These are phyloP conservation scores for Podospora sp. DNA, from an alignment of 495 filamentous ascomycete species.

Conservation along the genomic window DNA sequence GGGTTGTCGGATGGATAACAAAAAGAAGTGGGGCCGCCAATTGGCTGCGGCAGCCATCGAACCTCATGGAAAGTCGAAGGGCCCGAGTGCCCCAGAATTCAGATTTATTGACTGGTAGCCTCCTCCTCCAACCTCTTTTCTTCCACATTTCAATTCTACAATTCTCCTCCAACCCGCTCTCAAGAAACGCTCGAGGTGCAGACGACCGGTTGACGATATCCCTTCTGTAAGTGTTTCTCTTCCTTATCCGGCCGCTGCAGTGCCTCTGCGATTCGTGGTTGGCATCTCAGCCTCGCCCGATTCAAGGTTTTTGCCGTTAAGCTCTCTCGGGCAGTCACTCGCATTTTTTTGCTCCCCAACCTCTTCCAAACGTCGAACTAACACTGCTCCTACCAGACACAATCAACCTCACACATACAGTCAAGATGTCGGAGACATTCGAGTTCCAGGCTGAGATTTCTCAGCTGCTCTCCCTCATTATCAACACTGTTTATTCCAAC, in stretches of 20 bases:
- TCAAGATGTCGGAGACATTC: conserved; percentile 90
- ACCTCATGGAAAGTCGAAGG: conserved; percentile 1
- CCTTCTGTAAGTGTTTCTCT: background rate
- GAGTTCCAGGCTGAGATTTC: conserved; percentile 99
- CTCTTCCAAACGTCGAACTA: background rate
- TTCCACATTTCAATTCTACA: background rate
- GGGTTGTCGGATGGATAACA: background rate
- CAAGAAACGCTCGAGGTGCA: background rate
- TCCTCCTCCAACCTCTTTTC: background rate
- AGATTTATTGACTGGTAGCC: conserved; percentile 1
- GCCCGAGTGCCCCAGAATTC: background rate
- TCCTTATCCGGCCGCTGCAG: background rate
- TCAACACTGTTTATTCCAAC: conserved; percentile 99
- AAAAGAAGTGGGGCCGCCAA: background rate
- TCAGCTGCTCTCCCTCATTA: conserved; percentile 98
- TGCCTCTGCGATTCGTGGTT: background rate
- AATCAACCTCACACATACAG: conserved; percentile 26
- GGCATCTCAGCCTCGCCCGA: background rate
- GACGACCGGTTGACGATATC: background rate
- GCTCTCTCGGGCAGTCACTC: conserved; percentile 26
- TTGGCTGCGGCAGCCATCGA: background rate
- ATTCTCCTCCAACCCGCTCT: background rate
- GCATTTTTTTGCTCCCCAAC: background rate
- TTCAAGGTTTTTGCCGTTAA: background rate
- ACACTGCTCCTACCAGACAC: conserved; percentile 4